Evolutionary conservation across 176 grass and related monocot species (phyloP).

Genomic region (Phyllostachys edulis): DNA sequence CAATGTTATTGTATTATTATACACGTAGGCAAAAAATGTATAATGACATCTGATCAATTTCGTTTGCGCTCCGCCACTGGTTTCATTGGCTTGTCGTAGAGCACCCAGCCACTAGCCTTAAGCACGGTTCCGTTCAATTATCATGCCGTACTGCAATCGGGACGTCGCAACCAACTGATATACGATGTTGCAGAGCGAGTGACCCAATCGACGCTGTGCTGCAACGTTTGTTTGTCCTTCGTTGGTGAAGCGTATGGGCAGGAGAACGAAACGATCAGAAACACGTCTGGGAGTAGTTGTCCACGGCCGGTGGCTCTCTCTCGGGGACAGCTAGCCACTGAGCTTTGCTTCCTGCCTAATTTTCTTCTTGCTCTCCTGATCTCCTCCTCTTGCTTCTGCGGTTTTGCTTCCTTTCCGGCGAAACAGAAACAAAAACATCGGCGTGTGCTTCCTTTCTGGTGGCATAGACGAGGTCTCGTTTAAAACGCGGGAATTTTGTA

Average conservation of each 20-base stretch:
- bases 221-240: background rate
- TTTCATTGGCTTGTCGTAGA: too few relatives aligned
- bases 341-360: constrained; percentile 1
- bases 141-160: background rate
- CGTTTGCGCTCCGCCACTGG: too few relatives aligned
- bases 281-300: background rate
- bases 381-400: background rate
- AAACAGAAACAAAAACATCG: too few relatives aligned
- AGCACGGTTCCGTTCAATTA: background rate
- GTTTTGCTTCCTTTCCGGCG: background rate
- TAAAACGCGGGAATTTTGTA: too few relatives aligned
- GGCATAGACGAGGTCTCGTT: too few relatives aligned
- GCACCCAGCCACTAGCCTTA: background rate
- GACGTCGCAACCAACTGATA: constrained; percentile 24
- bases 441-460: too few relatives aligned
- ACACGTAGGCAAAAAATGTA: too few relatives aligned
- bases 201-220: background rate
- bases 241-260: background rate
- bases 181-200: background rate
- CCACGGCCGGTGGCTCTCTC: background rate
- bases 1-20: too few relatives aligned
- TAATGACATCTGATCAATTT: too few relatives aligned
- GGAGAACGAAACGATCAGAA: background rate
- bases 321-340: too few relatives aligned
- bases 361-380: background rate